Base-by-base conservation (phyloP, 371 early-diverging fungal genomes). In the Fennellomyces sp. region DNA sequence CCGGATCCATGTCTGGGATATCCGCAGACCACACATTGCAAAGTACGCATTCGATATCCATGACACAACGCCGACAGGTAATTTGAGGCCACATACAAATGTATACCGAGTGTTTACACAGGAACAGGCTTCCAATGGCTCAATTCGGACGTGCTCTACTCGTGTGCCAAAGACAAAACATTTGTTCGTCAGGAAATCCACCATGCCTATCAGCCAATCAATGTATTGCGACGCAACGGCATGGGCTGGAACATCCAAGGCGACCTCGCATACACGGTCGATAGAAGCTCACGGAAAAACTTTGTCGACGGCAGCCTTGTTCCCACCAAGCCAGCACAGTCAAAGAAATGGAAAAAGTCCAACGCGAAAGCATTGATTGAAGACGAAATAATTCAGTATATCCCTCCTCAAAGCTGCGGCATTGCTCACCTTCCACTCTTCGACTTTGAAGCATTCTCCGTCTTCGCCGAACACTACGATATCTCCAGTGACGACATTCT, bases 81-180 rank as follows among this genome's bases (percentile, higher is more conserved):
- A 60, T 25, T 23, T 49, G 49, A 6, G 4, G 5, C 7, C 5
- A 19, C 19, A 25, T 13, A 49, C 23, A n/a, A 7, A 7, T 5
- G 49, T 8, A 49, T 5, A 21, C 10, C 3, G 15, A 15, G 5
- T 23, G 25, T 5, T 6, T 27, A 13, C 13, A 0, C 8, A 31
- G 27, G 15, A 10, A n/a, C 51, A 70, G 82, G 85, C 0, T 85
- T 94, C 55, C 64, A 87, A 17, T 95, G 94, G 94, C 65, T 62
- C 5, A 83, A 88, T 57, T 41, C 83, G 1, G 75, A 86, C 60
- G 85, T 81, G 0, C 39, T 95, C 2, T 87, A 89, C 69, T 83
- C 90, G 0, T 87, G 86, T n/a, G 88, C 91, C 5, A 94, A 93
- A 60, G 94, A 95, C 63, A 84, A 88, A 57, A 81, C 48, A 58